These are phyloP conservation scores for Ophiostoma quercus DNA, from an alignment of 2,329 filamentous ascomycete genomes.

Conservation along the genomic window DNA sequence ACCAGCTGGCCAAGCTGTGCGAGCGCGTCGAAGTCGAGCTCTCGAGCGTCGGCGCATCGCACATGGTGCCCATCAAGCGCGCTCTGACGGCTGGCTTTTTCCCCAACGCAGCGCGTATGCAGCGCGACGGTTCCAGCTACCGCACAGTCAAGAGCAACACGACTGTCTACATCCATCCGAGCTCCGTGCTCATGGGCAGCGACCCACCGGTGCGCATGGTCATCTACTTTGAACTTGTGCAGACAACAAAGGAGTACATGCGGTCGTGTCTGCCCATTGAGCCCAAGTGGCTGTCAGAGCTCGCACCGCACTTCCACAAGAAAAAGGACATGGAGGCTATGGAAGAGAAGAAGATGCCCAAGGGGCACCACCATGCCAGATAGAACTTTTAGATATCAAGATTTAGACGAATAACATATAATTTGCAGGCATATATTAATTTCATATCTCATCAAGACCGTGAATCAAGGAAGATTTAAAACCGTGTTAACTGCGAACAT, in stretches of 20 bases:
- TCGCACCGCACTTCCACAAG: conserved; percentile 93
- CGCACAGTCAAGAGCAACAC: conserved; percentile 86
- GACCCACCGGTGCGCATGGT: conserved; percentile 76
- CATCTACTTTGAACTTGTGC: conserved; percentile 77
- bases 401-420: background rate
- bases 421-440: background rate
- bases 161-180: conserved; percentile 87
- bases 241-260: conserved; percentile 90
- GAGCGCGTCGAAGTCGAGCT: conserved; percentile 83
- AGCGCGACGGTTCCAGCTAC: conserved; percentile 80
- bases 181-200: conserved; percentile 69
- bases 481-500: background rate
- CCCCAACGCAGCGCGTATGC: conserved; percentile 79
- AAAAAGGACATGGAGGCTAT: conserved; percentile 80
- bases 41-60: conserved; percentile 62
- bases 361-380: conserved; percentile 25
- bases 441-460: background rate
- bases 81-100: conserved; percentile 91
- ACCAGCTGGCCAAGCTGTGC: conserved; percentile 86
- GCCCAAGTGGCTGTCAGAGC: conserved; percentile 76
- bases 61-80: conserved; percentile 76
- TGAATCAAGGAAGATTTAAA: background rate
- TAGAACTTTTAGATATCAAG: background rate
- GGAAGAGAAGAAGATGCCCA: conserved; percentile 64
- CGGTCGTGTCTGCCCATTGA: conserved; percentile 80